Conservation (phyloP, 2,329 filamentous ascomycete genomes). For the Arthrobotrys musiformis region DNA sequence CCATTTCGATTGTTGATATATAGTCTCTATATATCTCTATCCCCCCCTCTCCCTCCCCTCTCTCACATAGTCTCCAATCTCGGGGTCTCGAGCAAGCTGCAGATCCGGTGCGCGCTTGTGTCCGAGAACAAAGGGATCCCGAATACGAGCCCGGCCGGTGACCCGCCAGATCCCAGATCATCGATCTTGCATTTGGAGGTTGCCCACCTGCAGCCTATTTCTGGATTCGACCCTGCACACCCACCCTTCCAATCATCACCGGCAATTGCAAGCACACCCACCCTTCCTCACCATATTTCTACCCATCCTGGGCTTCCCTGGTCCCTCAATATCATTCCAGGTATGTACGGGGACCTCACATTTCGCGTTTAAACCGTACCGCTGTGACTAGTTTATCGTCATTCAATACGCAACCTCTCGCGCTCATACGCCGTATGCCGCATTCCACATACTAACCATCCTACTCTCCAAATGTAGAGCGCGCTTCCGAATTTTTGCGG, state of each 20-base stretch:
- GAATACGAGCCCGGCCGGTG: constrained; percentile 15
- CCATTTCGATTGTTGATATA: too few species aligned
- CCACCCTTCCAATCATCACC: not conserved
- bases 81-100: too few species aligned
- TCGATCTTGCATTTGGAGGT: constrained; percentile 16
- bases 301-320: not conserved
- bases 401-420: not conserved
- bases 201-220: constrained; percentile 14
- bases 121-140: not conserved
- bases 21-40: not conserved
- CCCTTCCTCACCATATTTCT: not conserved
- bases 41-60: too few species aligned
- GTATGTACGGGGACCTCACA: constrained; percentile 2
- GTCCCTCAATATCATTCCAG: constrained; percentile 2
- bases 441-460: not conserved
- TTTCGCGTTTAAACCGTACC: constrained; percentile 6
- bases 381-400: not conserved
- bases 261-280: too few species aligned
- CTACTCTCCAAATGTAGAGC: not conserved
- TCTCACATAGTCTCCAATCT: too few species aligned
- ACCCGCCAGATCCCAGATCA: constrained; percentile 19
- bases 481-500: constrained; percentile 8
- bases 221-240: not conserved
- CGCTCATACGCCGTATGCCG: not conserved
- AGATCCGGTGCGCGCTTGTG: not conserved